phyloP scores from a whole-genome alignment of 176 grass and related monocot genomes.

The Pontederia paniculata region DNA sequence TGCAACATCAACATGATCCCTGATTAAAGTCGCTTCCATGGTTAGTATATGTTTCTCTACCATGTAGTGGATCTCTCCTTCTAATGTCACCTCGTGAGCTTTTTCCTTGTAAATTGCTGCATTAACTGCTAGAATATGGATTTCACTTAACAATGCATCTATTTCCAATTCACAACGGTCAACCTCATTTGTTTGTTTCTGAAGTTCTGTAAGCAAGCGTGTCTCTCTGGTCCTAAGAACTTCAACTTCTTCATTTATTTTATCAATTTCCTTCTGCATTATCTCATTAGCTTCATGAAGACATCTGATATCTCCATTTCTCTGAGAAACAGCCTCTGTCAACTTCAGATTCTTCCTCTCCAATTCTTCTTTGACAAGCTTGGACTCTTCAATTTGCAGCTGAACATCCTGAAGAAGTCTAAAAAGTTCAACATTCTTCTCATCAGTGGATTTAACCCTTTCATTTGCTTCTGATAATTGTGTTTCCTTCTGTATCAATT shows the following conservation, averaged over 20 bases:
- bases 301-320: slow-evolving; percentile 29
- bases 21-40: slow-evolving; percentile 31
- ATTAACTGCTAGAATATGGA: slow-evolving; percentile 36
- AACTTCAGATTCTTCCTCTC: slow-evolving; percentile 35
- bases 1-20: slow-evolving; percentile 34
- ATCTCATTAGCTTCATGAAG: slow-evolving; percentile 35
- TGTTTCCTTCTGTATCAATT: slow-evolving; percentile 36
- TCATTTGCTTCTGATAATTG: slow-evolving; percentile 47
- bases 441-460: slow-evolving; percentile 39
- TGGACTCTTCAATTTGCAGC: slow-evolving; percentile 42
- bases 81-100: slow-evolving; percentile 31
- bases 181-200: slow-evolving; percentile 32
- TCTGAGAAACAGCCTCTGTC: slow-evolving; percentile 22
- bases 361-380: slow-evolving; percentile 53
- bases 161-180: slow-evolving; percentile 41
- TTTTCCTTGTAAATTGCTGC: slow-evolving; percentile 63
- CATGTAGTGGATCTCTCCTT: slow-evolving; percentile 33
- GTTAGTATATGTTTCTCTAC: slow-evolving; percentile 32
- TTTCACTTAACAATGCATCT: slow-evolving; percentile 39
- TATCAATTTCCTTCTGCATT: slow-evolving; percentile 28
- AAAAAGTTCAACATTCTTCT: slow-evolving; percentile 43
- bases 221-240: slow-evolving; percentile 28
- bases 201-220: slow-evolving; percentile 22
- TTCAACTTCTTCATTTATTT: slow-evolving; percentile 18
- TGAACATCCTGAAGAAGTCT: slow-evolving; percentile 40